A percentile compares a stretch with the other conserved stretches of the same genome.
These are phyloP conservation scores for Periconia sp. DNA, from an alignment of 2,329 filamentous ascomycete genomes.

Conservation along the genomic window DNA sequence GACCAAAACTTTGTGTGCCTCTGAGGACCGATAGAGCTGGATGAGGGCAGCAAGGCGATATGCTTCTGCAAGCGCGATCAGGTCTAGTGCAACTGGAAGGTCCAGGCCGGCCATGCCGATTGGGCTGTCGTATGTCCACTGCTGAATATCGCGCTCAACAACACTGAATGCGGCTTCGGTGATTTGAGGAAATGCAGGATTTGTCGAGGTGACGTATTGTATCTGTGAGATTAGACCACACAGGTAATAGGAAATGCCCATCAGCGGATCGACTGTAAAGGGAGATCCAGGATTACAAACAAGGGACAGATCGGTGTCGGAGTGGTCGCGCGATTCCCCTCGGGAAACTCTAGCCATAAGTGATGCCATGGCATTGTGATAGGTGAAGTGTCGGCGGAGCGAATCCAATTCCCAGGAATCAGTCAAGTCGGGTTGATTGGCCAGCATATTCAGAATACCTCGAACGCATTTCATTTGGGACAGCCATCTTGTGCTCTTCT, in stretches of 20 bases:
- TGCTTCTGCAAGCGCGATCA: constrained; percentile 42
- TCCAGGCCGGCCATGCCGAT: constrained; percentile 34
- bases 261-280: constrained; percentile 41
- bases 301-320: constrained; percentile 26
- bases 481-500: constrained; percentile 42
- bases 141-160: constrained; percentile 38
- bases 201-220: constrained; percentile 38
- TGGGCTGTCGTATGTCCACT: constrained; percentile 42
- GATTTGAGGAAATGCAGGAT: constrained; percentile 39
- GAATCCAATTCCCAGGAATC: constrained; percentile 41
- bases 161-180: constrained; percentile 40
- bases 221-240: constrained; percentile 42
- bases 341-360: constrained; percentile 39
- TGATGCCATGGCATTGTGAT: constrained; percentile 43
- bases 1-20: constrained; percentile 29
- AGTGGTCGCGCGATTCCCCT: constrained; percentile 14
- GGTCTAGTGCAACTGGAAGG: constrained; percentile 37
- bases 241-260: constrained; percentile 44
- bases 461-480: constrained; percentile 42
- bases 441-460: constrained; percentile 33
- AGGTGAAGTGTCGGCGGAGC: constrained; percentile 44
- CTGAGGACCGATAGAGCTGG: constrained; percentile 41
- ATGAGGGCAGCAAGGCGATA: constrained; percentile 44
- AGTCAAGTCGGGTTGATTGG: constrained; percentile 27
- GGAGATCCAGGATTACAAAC: constrained; percentile 23